These are phyloP conservation scores for Spatholobus suberectus DNA, from an alignment of 306 rosid genomes.

Conservation along the genomic window DNA sequence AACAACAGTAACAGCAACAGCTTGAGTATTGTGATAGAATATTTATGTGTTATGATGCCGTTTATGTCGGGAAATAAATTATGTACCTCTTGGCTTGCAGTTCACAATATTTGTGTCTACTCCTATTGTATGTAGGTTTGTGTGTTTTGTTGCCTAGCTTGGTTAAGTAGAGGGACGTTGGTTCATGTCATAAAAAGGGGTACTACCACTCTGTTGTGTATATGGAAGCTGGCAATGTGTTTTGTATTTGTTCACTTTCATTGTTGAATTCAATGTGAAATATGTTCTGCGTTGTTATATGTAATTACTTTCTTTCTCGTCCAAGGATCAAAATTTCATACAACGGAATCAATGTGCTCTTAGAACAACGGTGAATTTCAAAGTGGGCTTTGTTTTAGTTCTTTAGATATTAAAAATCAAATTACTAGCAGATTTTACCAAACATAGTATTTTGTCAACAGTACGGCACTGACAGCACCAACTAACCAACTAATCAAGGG, in stretches of 20 bases:
- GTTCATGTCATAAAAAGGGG: neutral
- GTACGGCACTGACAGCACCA: neutral
- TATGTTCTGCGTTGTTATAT: neutral
- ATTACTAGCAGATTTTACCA: neutral
- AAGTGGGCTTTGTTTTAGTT: neutral
- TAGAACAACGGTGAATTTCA: neutral
- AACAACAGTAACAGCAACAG: neutral
- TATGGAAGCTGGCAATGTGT: conserved; percentile 5
- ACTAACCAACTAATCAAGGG: neutral
- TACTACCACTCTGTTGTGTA: neutral
- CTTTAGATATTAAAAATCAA: neutral
- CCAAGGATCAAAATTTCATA: neutral
- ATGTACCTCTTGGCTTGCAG: neutral
- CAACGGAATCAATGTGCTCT: neutral
- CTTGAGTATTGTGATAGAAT: neutral
- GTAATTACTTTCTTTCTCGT: neutral
- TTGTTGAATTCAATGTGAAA: conserved; percentile 28
- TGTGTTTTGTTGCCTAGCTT: neutral
- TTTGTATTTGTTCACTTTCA: conserved; percentile 6
- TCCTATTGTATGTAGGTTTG: conserved; percentile 44
- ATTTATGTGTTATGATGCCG: conserved; percentile 2
- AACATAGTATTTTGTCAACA: neutral
- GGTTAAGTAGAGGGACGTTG: neutral
- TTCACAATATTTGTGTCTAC: neutral
- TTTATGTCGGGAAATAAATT: conserved; percentile 27